A percentile compares a stretch with the other conserved stretches of the same genome.
phyloP scores from a whole-genome alignment of 2,329 filamentous ascomycete species.

The Emergomyces orientalis region DNA sequence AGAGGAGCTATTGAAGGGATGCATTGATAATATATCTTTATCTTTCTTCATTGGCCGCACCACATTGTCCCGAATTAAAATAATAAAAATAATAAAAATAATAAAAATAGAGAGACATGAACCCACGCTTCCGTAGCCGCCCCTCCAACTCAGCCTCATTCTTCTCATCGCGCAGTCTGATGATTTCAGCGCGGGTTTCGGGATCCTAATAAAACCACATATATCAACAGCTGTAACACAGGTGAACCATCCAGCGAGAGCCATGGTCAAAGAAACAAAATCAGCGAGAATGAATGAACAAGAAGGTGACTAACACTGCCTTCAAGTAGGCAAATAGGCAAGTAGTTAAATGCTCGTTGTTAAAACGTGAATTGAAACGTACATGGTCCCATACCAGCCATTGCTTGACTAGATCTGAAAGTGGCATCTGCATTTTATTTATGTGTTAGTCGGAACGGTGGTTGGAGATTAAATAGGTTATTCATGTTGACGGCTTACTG shows the following conservation, averaged over 20 bases:
- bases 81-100: background rate
- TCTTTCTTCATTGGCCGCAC: too few relatives aligned
- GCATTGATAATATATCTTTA: too few relatives aligned
- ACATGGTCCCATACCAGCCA: slow-evolving; percentile 52
- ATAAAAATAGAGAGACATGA: background rate
- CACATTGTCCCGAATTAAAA: too few relatives aligned
- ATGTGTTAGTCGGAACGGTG: background rate
- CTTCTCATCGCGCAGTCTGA: slow-evolving; percentile 39
- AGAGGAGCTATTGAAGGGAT: background rate
- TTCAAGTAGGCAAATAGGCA: background rate
- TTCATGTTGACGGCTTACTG: background rate
- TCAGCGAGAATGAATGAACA: background rate
- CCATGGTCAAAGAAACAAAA: too few relatives aligned
- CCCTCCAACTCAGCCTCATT: slow-evolving; percentile 43
- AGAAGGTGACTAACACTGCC: background rate
- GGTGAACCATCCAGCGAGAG: too few relatives aligned
- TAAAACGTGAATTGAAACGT: slow-evolving; percentile 4
- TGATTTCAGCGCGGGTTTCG: slow-evolving; percentile 46
- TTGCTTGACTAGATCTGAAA: slow-evolving; percentile 39
- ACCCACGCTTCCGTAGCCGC: slow-evolving; percentile 42
- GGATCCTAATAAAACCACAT: slow-evolving; percentile 32
- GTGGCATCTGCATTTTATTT: slow-evolving; percentile 22
- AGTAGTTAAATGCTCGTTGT: background rate
- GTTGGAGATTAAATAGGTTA: background rate
- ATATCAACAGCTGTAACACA: background rate